Base-by-base conservation (phyloP, 352 stramenopile genomes). In the Phytopythium boreale region DNA sequence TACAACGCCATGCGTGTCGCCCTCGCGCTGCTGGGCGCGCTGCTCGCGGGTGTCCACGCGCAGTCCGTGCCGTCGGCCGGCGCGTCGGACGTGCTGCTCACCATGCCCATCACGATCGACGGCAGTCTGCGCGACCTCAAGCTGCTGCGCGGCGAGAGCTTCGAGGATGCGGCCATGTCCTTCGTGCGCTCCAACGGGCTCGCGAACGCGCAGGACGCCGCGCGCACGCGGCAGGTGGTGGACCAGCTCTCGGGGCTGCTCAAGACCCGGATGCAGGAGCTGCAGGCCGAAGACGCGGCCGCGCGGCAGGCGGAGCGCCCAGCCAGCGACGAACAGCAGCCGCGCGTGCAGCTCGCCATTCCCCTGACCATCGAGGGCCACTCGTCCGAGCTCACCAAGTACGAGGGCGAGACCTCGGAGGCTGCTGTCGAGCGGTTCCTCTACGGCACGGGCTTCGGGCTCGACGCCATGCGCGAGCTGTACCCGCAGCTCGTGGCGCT, bases 141-240 rank as follows among this genome's bases (percentile, higher is more conserved):
- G 60, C 79, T 94, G 39, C 64, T 91, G 60, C 78, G 74, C 6
- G 85, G 85, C 24, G 81, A 94, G 70, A 88, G 71, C 64, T 74
- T 81, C 52, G 77, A 92, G 56, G 73, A 85, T 36, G 85, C 85
- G 0, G 85, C 82, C 17, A 52, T 76, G 29, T 81, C 72, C 19
- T 94, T 94, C 56, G 81, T 79, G 8, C 76, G 74, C n/a, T 76
- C 71, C 52, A 78, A 90, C 41, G 83, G 82, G 2, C 75, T 93
- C 26, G 69, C 84, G 59, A 58, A 69, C 19, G 63, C 77, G 49
- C 77, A 75, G 46, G 77, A 92, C 56, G 75, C 84, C 41, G 63
- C 63, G 14, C 69, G 70, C 22, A 75, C 87, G 52, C 85, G 79
- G 22, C 62, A 84, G 2, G 70, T 90, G 22, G 72, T 94, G 34